Conservation (phyloP, 805 yeast species). For the Nakazawaea ishiwadae region DNA sequence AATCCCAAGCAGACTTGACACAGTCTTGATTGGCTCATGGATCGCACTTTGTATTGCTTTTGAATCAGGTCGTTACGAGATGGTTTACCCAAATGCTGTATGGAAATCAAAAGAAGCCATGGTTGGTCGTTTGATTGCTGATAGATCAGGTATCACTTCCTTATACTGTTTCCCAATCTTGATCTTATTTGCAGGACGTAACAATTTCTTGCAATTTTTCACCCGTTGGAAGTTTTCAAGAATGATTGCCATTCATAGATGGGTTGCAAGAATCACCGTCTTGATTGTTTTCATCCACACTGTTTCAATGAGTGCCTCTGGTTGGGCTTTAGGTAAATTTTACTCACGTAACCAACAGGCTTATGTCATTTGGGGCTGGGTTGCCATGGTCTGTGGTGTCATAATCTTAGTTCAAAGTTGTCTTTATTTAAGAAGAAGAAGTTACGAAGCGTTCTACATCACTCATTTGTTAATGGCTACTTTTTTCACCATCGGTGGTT, state of each 20-base stretch:
- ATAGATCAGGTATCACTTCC: conserved; percentile 49
- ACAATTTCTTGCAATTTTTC: conserved; percentile 55
- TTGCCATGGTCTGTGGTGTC: conserved; percentile 26
- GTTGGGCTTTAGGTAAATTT: conserved; percentile 19
- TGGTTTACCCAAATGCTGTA: conserved; percentile 6
- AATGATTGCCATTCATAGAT: conserved; percentile 54
- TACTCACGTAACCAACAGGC: conserved; percentile 5
- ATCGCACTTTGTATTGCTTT: conserved; percentile 24
- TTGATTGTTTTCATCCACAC: conserved; percentile 42
- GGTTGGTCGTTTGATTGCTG: conserved; percentile 34
- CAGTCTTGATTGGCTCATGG: conserved; percentile 33
- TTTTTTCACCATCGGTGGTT: conserved; percentile 38
- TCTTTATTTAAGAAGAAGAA: conserved; percentile 33
- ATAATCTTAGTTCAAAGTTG: conserved; percentile 36
- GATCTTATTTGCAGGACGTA: conserved; percentile 56
- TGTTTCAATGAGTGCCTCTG: conserved; percentile 23
- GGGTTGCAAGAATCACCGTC: conserved; percentile 43
- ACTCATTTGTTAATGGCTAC: conserved; percentile 36
- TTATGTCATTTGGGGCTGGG: conserved; percentile 23
- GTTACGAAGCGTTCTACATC: conserved; percentile 37
- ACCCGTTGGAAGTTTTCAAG: conserved; percentile 56
- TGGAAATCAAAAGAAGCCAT: conserved; percentile 14
- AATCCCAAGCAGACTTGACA: conserved; percentile 50
- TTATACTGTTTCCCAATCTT: conserved; percentile 47
- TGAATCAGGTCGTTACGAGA: conserved; percentile 15